Percentiles rank a stretch among this genome's conserved stretches.
phyloP scores from a whole-genome alignment of 2,329 filamentous ascomycete species.

The Diaporthe sp. region DNA sequence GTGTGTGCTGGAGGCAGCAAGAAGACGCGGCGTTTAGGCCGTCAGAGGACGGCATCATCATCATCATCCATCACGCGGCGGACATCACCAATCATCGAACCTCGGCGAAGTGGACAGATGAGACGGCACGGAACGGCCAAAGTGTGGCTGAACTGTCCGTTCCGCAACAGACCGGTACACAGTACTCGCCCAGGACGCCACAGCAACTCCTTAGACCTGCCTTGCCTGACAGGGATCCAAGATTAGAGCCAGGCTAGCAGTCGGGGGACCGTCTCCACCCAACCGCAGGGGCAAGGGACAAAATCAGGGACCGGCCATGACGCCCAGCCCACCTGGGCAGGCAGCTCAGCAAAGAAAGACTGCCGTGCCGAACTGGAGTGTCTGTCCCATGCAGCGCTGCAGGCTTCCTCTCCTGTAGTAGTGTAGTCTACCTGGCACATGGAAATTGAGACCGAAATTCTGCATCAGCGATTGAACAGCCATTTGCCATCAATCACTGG shows the following conservation, averaged over 20 bases:
- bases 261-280: neutral
- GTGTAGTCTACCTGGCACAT: conserved; percentile 1
- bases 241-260: conserved; percentile 11
- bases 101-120: conserved; percentile 30
- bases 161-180: neutral
- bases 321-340: no score
- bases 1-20: conserved; percentile 28
- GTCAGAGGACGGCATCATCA: conserved; percentile 14
- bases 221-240: neutral
- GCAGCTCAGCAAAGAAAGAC: neutral
- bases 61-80: neutral
- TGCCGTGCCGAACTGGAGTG: neutral
- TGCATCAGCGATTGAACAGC: conserved; percentile 19
- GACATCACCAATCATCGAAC: conserved; percentile 25
- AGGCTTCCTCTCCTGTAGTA: neutral
- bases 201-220: neutral
- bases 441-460: conserved; percentile 24
- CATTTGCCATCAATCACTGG: neutral
- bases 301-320: conserved; percentile 5
- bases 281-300: conserved; percentile 15
- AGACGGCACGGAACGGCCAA: conserved; percentile 15
- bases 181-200: neutral
- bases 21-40: conserved; percentile 29
- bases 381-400: neutral
- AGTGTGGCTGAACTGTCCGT: conserved; percentile 20